These are phyloP conservation scores for Eucalyptus erythrocorys DNA, from an alignment of 345 rosid species.

Conservation along the genomic window DNA sequence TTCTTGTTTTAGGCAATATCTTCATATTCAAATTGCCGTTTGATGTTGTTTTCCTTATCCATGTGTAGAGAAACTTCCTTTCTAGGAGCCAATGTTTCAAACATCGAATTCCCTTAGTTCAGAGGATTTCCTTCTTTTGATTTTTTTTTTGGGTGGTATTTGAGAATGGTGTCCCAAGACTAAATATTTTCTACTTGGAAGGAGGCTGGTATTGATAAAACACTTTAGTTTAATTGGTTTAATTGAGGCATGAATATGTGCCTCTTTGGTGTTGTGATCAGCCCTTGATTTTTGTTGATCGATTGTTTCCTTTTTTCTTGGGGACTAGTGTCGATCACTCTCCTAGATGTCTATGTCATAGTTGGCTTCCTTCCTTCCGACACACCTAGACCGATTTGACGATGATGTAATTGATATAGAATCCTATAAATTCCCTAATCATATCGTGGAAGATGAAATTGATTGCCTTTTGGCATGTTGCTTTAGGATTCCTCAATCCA, in stretches of 20 bases:
- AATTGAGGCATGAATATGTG: not conserved
- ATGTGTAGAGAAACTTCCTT: not conserved
- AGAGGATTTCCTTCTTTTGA: not conserved
- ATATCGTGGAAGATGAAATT: not conserved
- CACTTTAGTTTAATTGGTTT: not conserved
- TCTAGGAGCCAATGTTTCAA: not conserved
- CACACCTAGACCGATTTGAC: not conserved
- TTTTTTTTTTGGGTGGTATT: not conserved
- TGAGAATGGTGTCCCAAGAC: not conserved
- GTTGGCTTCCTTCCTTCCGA: not conserved
- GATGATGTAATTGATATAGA: not conserved
- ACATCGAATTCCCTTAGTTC: rapidly evolving
- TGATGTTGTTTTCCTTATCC: not conserved
- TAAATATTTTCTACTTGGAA: not conserved
- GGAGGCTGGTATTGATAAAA: not conserved
- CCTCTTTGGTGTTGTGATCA: not conserved
- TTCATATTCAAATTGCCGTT: not conserved
- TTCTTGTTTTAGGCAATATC: not conserved
- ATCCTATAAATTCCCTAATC: not conserved
- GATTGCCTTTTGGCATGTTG: not conserved
- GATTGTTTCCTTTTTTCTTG: not conserved
- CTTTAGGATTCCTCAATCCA: not conserved
- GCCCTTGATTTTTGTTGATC: not conserved
- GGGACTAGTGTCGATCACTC: not conserved
- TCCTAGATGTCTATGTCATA: not conserved